Evolutionary conservation across 2,329 filamentous ascomycete species (phyloP).

Genomic region (Pleurostoma richardsiae): DNA sequence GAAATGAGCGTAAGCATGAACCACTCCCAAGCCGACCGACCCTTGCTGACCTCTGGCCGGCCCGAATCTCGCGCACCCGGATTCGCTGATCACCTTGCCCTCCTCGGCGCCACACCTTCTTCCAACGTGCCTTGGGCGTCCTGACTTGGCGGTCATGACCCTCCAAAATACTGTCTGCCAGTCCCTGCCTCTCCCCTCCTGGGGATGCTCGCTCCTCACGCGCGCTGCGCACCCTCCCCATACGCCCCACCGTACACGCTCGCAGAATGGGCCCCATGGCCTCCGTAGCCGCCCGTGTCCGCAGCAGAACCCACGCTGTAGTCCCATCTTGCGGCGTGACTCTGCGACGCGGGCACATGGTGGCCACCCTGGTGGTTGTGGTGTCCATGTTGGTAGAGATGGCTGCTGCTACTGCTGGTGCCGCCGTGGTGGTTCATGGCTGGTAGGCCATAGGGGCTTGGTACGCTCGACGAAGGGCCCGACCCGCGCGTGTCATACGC

Average conservation of each 20-base stretch:
- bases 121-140: no score
- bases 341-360: conserved; percentile 4
- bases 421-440: conserved; percentile 7
- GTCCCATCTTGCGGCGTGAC: conserved; percentile 8
- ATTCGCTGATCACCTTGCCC: no score
- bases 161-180: no score
- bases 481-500: conserved; percentile 7
- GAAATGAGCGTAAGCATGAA: no score
- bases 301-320: conserved; percentile 12
- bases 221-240: conserved; percentile 10
- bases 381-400: neutral
- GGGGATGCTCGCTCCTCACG: conserved; percentile 2
- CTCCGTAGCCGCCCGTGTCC: conserved; percentile 8
- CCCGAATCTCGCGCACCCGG: no score
- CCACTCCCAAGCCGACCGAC: no score
- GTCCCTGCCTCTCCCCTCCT: no score
- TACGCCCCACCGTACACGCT: conserved; percentile 9
- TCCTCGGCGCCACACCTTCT: no score
- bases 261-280: conserved; percentile 2
- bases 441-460: neutral
- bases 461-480: neutral
- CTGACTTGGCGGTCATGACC: no score
- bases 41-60: no score
- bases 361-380: conserved; percentile 8
- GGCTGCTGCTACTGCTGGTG: no score